Evolutionary conservation across 1,139 yeast species (phyloP), one percentile per base, ranked within the genome.

Genomic region (Keqinozyma sinolaborantium): DNA sequence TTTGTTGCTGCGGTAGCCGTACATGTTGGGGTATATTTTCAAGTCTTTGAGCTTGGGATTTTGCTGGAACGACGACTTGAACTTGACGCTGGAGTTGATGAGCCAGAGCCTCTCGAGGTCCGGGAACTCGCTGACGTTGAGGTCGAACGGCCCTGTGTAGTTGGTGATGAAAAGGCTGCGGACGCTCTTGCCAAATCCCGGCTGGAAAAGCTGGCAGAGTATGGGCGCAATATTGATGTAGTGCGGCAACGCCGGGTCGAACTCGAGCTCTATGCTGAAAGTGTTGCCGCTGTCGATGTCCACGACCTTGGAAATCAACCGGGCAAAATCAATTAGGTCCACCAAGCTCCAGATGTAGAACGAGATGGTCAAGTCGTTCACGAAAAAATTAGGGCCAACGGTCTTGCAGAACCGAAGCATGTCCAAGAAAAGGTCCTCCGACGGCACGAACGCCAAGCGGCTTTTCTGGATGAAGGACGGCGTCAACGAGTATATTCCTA

Each of bases 201-300:
- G 19, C 4, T 16, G 19, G 2, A 10, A 23, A 4, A 36, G 24
- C 4, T 16, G 23, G 5, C 34, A 30, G 9, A 50, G 26, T 4
- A 49, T 25, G 18, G 26, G 14, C 21, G 34, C 35, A 10, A 51
- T 25, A 29, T 42, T 40, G 2, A 54, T 29, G 14, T 37, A 16
- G 13, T 42, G 44, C 25, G 42, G 33, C 5, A 51, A 34, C 3
- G 44, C 51, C 3, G 51, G 45, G 20, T 50, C 50, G 28, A 55
- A 43, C 30, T 53, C 59, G 12, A 54, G 16, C 30, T 55, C 60
- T 3, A 55, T 29, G 32, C 51, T 50, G 29, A 40, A 49, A 5
- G 33, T 29, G 12, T 38, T 12, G 14, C 18, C 12, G 28, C 26
- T 15, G 26, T 26, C 11, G 27, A 27, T 23, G 8, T 16, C 4